A percentile compares a stretch with the other conserved stretches of the same genome.
phyloP scores from a whole-genome alignment of 2,329 filamentous ascomycete genomes.

The Emergomyces pasteurianus region DNA sequence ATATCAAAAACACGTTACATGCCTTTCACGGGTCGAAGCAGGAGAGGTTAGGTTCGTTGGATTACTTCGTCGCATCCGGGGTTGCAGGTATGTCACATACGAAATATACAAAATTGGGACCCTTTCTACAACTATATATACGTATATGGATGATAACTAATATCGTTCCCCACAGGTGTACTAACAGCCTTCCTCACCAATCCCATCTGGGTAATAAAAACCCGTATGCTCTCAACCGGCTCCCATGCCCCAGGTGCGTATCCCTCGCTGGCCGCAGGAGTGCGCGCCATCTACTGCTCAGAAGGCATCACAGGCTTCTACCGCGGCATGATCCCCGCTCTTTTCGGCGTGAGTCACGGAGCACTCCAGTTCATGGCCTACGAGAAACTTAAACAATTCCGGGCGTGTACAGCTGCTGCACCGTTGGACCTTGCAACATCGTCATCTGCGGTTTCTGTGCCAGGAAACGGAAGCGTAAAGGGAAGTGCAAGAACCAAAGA shows the following conservation, averaged over 20 bases:
- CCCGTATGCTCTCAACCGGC: constrained; percentile 85
- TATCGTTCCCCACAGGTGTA: constrained; percentile 41
- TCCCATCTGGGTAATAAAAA: constrained; percentile 97
- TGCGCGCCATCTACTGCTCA: constrained; percentile 49
- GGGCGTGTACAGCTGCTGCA: constrained; percentile 30
- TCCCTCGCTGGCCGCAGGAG: constrained; percentile 60
- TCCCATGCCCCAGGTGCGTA: constrained; percentile 66
- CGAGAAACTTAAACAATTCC: constrained; percentile 57
- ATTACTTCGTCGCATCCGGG: constrained; percentile 72
- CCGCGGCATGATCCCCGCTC: constrained; percentile 67
- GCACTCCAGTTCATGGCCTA: constrained; percentile 95
- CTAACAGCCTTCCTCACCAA: constrained; percentile 77
- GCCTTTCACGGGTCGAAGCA: constrained; percentile 22
- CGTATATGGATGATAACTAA: not conserved
- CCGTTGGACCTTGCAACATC: constrained; percentile 1
- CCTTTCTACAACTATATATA: not conserved
- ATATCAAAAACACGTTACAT: constrained; percentile 45
- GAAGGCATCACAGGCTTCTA: constrained; percentile 79
- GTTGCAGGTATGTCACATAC: constrained; percentile 36
- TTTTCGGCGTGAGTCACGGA: constrained; percentile 81
- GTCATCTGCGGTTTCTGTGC: not conserved
- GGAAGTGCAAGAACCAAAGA: not conserved
- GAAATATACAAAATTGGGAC: not conserved
- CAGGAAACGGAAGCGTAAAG: not conserved
- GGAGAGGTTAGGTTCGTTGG: constrained; percentile 37